These are phyloP conservation scores for Vitis hybrid DNA, from an alignment of 177 flowering plant species.

Conservation along the genomic window DNA sequence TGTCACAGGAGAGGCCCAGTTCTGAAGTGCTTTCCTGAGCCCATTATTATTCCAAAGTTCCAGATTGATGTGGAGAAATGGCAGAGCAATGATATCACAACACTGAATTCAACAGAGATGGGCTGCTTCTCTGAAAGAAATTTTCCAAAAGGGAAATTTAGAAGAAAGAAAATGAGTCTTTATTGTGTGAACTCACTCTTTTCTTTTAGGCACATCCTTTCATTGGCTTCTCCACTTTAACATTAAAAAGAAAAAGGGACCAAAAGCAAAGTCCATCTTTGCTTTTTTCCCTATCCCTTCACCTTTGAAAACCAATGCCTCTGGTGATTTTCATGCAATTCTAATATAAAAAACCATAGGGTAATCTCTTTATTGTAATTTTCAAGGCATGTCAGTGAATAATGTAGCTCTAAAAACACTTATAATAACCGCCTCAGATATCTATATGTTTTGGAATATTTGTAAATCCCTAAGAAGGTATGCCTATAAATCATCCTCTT, in stretches of 20 bases:
- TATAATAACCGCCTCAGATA: conserved; percentile 18
- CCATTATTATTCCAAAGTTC: background rate
- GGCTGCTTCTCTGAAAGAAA: conserved; percentile 11
- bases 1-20: background rate
- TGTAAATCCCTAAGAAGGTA: conserved; percentile 62
- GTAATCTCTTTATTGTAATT: conserved; percentile 15
- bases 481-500: conserved; percentile 31
- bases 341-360: background rate
- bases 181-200: conserved; percentile 24
- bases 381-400: conserved; percentile 28
- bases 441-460: conserved; percentile 40
- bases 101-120: conserved; percentile 19
- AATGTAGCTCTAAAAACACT: conserved; percentile 12
- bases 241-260: conserved; percentile 29
- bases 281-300: conserved; percentile 18
- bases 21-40: background rate
- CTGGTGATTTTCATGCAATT: conserved; percentile 58
- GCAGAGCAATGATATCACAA: background rate
- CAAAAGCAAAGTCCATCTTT: conserved; percentile 30
- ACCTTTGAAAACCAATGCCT: conserved; percentile 22
- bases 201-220: conserved; percentile 21
- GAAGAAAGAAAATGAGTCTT: conserved; percentile 11
- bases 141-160: background rate
- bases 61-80: background rate
- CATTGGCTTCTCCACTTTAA: conserved; percentile 30